Base-by-base conservation (phyloP, 176 grass and related monocot genomes). In the Alloteropsis semialata region DNA sequence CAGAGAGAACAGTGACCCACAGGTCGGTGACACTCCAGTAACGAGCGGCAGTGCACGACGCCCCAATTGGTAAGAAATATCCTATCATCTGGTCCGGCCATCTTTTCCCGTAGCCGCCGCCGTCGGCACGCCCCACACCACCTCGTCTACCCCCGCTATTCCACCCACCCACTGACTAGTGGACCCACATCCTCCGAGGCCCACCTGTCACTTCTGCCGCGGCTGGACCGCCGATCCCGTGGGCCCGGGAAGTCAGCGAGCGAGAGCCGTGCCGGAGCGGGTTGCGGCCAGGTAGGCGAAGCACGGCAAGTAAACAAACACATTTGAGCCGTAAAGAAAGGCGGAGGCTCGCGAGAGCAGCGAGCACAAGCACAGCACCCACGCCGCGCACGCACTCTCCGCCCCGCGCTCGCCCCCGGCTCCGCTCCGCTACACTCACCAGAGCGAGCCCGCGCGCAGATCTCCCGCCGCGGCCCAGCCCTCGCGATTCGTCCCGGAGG, bases 81-180 rank as follows among this genome's bases (percentile, higher is more conserved):
- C 86, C 74, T 72, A 66, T 65, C 46, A 32, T 66, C 13, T 8
- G 46, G 57, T 66, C 81, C 28, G 48, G 46, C 75, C 37, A n/a
- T 73, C 67, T 74, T 75, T 60, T 24, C 18, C 68, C 58, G 0
- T 65, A 84, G 87, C 87, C 76, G 87, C 87, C 82, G 82, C 77
- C 82, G 49, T 48, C 50, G 41, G 30, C 82, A 33, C 51, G 6
- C 21, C 4, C 28, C 58, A 9, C 48, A 21, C 22, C n/a, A n/a
- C n/a, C 64, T 43, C 46, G 4, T 15, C 22, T 25, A 56, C 21
- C 18, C 24, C 5, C 55, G 17, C 28, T 15, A 36, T 18, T 36
- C 38, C 62, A 7, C 6, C 66, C 4, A 0, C 3, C 0, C 45
- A 19, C 59, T 75, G 81, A 80, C 32, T 0, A 0, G 0, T 0